A percentile compares a stretch with the other conserved stretches of the same genome.
These are phyloP conservation scores for Lanmaoa rubissima DNA, from an alignment of 768 basidiomycete genomes.

Conservation along the genomic window DNA sequence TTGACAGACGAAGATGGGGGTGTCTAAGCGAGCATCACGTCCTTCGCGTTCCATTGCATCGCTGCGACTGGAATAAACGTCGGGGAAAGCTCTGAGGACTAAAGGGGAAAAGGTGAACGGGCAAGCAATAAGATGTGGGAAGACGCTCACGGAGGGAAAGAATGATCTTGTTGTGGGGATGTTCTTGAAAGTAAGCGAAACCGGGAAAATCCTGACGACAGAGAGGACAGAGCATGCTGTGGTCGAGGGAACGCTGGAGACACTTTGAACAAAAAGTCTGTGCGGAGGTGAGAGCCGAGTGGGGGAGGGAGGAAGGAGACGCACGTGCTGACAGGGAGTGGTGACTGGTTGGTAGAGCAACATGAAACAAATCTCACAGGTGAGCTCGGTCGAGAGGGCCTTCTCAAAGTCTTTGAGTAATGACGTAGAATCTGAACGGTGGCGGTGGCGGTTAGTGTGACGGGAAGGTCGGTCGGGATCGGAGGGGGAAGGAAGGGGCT, in stretches of 20 bases:
- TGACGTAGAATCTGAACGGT: constrained; percentile 32
- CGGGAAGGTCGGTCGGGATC: constrained; percentile 14
- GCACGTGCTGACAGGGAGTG: constrained; percentile 91
- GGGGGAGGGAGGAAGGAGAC: constrained; percentile 29
- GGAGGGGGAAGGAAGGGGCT: neutral
- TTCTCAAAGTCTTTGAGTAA: constrained; percentile 49
- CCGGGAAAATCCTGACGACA: constrained; percentile 79
- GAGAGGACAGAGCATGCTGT: constrained; percentile 77
- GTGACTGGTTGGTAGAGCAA: constrained; percentile 86
- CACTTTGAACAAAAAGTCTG: constrained; percentile 92
- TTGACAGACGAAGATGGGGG: constrained; percentile 88
- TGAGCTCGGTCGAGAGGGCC: constrained; percentile 63
- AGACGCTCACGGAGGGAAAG: constrained; percentile 58
- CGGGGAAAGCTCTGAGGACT: constrained; percentile 73
- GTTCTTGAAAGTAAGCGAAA: constrained; percentile 77
- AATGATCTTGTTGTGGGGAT: constrained; percentile 69
- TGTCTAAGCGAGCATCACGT: constrained; percentile 74
- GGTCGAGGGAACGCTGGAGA: constrained; percentile 87
- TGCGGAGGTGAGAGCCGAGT: constrained; percentile 6
- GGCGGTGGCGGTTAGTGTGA: constrained; percentile 28
- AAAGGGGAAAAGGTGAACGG: constrained; percentile 10
- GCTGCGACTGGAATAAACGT: constrained; percentile 61
- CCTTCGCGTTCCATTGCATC: constrained; percentile 71
- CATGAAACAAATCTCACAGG: constrained; percentile 89
- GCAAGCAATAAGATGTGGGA: constrained; percentile 7